Evolutionary conservation across 257 asterid genomes (phyloP).

Genomic region (Phtheirospermum japonicum): DNA sequence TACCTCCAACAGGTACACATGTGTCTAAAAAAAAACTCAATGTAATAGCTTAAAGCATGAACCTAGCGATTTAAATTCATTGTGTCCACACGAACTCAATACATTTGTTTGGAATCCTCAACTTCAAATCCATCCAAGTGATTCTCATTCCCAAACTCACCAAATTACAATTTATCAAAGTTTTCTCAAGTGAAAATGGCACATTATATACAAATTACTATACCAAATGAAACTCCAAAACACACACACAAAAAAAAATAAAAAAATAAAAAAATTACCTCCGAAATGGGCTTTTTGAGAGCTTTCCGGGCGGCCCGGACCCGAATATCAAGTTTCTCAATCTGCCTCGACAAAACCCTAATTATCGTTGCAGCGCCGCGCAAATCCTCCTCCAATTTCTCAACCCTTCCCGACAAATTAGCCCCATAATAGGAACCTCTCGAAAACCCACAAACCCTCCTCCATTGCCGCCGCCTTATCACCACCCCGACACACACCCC

Average conservation of each 20-base stretch:
- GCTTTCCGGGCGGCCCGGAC: conserved; percentile 64
- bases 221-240: not conserved
- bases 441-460: conserved; percentile 52
- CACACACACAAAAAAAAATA: too few relatives aligned
- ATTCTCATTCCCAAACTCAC: too few relatives aligned
- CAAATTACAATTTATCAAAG: too few relatives aligned
- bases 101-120: too few relatives aligned
- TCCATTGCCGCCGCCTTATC: conserved; percentile 86
- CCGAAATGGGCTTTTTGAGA: conserved; percentile 71
- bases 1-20: not conserved
- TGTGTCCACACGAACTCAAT: too few relatives aligned
- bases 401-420: conserved; percentile 69
- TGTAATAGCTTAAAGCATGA: not conserved
- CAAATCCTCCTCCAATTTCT: conserved; percentile 75
- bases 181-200: not conserved
- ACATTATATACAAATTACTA: not conserved
- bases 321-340: conserved; percentile 84
- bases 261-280: conserved; percentile 38
- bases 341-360: conserved; percentile 70
- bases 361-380: conserved; percentile 53
- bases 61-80: too few relatives aligned
- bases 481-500: conserved; percentile 59
- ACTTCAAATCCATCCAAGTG: too few relatives aligned
- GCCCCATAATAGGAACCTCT: conserved; percentile 31
- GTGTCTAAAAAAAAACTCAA: too few relatives aligned